These are phyloP conservation scores for Verbena officinalis DNA, from an alignment of 257 asterid genomes.

Conservation along the genomic window DNA sequence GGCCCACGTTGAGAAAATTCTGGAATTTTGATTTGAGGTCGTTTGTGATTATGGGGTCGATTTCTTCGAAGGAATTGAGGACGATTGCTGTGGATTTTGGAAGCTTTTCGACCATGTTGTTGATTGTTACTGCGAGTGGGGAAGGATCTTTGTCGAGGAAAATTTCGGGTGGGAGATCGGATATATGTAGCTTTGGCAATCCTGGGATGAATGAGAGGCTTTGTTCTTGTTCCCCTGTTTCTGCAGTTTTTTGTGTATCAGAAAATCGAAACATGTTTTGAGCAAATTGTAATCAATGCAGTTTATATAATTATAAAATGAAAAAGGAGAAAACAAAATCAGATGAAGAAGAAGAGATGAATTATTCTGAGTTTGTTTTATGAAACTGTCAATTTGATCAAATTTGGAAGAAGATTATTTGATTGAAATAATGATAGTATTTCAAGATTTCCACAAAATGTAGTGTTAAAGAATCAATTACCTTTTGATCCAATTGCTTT, in stretches of 20 bases:
- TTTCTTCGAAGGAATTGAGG: constrained; percentile 70
- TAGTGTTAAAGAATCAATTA: background rate
- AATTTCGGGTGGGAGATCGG: constrained; percentile 66
- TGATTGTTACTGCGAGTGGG: constrained; percentile 48
- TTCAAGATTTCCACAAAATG: background rate
- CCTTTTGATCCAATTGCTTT: constrained; percentile 30
- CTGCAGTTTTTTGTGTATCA: constrained; percentile 17
- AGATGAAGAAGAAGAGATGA: too few relatives aligned
- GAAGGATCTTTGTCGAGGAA: constrained; percentile 39
- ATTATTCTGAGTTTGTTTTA: too few relatives aligned
- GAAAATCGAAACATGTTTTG: too few relatives aligned
- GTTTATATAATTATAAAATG: too few relatives aligned
- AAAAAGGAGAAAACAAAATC: too few relatives aligned
- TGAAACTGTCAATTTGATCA: too few relatives aligned
- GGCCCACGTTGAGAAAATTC: constrained; percentile 69
- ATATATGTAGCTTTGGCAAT: constrained; percentile 33
- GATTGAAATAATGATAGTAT: too few relatives aligned
- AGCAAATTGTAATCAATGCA: too few relatives aligned
- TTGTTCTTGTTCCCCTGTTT: constrained; percentile 30
- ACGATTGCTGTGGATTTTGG: constrained; percentile 59
- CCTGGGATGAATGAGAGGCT: constrained; percentile 55
- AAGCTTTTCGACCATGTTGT: constrained; percentile 57
- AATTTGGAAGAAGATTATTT: too few relatives aligned
- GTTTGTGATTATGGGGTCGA: constrained; percentile 50
- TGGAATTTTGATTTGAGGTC: constrained; percentile 56